Conservation (phyloP, 2,329 filamentous ascomycete genomes). For the Cercospora citrullina region DNA sequence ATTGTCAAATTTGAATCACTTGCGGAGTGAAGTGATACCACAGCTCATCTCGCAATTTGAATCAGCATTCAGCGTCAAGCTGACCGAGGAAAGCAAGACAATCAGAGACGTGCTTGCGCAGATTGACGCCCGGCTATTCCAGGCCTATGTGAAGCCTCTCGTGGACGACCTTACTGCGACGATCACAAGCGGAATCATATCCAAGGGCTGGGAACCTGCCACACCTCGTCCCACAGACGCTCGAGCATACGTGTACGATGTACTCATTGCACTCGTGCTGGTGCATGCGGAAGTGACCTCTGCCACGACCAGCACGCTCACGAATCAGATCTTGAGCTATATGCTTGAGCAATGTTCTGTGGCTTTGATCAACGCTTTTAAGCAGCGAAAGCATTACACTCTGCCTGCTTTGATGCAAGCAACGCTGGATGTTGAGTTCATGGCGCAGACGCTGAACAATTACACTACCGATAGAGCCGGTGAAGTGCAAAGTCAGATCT, state of each 20-base stretch:
- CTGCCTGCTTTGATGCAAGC: conserved; percentile 91
- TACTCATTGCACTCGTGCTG: conserved; percentile 80
- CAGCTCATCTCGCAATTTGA: conserved; percentile 91
- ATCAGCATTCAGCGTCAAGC: conserved; percentile 86
- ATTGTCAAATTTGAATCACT: conserved; percentile 82
- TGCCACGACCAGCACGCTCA: conserved; percentile 67
- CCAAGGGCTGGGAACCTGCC: conserved; percentile 61
- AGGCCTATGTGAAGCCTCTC: conserved; percentile 82
- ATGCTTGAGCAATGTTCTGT: conserved; percentile 78
- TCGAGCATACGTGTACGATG: conserved; percentile 84
- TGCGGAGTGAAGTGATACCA: conserved; percentile 80
- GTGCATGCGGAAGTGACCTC: conserved; percentile 66
- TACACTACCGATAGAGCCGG: conserved; percentile 83
- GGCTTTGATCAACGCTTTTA: conserved; percentile 80
- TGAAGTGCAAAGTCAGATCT: conserved; percentile 84
- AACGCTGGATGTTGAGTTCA: conserved; percentile 94
- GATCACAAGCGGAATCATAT: conserved; percentile 70
- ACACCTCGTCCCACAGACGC: conserved; percentile 67
- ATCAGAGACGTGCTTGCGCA: conserved; percentile 87
- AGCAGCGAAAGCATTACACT: conserved; percentile 62
- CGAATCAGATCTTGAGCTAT: conserved; percentile 78
- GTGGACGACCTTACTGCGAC: conserved; percentile 67
- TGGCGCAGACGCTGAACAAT: conserved; percentile 86
- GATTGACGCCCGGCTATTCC: conserved; percentile 88
- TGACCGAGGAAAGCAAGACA: conserved; percentile 89